phyloP scores from a whole-genome alignment of 164 flowering plant genomes.

The Kalanchoe fedtschenkoi region DNA sequence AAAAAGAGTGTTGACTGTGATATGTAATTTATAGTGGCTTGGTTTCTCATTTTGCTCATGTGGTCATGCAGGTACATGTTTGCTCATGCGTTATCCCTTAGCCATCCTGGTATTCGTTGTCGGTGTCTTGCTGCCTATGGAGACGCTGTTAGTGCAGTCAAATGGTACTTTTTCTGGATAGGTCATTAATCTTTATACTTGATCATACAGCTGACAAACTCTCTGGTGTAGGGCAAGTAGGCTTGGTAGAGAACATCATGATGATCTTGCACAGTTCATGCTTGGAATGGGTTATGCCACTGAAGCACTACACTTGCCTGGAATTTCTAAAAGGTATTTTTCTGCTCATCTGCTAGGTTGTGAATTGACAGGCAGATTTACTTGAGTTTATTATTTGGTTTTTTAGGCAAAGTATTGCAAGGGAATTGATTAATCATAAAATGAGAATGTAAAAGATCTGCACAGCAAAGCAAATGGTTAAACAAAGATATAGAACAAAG shows the following conservation, averaged over 20 bases:
- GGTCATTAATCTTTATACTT: neutral
- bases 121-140: slow-evolving; percentile 99
- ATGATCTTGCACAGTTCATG: slow-evolving; percentile 95
- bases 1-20: neutral
- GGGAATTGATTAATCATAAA: too few relatives aligned
- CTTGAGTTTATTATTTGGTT: neutral
- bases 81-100: slow-evolving; percentile 88
- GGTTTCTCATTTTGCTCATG: neutral
- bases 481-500: too few relatives aligned
- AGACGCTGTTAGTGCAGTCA: slow-evolving; percentile 98
- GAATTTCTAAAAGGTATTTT: slow-evolving; percentile 84
- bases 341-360: neutral
- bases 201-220: neutral
- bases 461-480: too few relatives aligned
- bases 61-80: slow-evolving; percentile 63
- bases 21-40: neutral
- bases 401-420: too few relatives aligned
- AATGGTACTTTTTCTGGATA: slow-evolving; percentile 43
- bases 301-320: slow-evolving; percentile 98
- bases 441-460: too few relatives aligned
- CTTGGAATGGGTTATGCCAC: slow-evolving; percentile 99
- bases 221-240: slow-evolving; percentile 77
- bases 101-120: slow-evolving; percentile 98
- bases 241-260: slow-evolving; percentile 98
- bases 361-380: neutral